Evolutionary conservation across 108 stramenopile genomes (phyloP).

Genomic region (Cylindrotheca closterium): DNA sequence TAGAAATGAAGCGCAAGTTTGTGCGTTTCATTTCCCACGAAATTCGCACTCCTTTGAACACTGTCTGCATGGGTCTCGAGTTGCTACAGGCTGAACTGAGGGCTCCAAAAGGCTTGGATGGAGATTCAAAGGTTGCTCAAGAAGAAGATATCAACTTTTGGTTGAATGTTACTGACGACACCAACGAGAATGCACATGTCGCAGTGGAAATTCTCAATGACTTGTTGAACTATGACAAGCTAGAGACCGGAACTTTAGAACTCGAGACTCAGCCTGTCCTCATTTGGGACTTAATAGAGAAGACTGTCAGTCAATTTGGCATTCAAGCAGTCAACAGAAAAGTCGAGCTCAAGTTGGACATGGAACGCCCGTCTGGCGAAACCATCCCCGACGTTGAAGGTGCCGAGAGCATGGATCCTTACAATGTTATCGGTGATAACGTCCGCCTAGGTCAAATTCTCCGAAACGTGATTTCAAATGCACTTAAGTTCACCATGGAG

Average conservation of each 20-base stretch:
- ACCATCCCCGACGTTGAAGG: background rate
- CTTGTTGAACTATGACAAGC: slow-evolving; percentile 46
- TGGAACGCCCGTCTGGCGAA: background rate
- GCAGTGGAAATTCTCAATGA: slow-evolving; percentile 38
- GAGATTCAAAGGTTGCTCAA: background rate
- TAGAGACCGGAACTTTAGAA: slow-evolving; percentile 29
- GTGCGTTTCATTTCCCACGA: slow-evolving; percentile 48
- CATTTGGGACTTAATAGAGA: slow-evolving; percentile 19
- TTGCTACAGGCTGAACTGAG: slow-evolving; percentile 34
- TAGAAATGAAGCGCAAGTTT: slow-evolving; percentile 42
- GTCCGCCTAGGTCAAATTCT: slow-evolving; percentile 40
- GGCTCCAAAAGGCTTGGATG: slow-evolving; percentile 3
- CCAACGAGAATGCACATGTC: slow-evolving; percentile 22
- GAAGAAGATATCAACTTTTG: slow-evolving; percentile 5
- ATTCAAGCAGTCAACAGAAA: slow-evolving; percentile 20
- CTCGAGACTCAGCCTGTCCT: slow-evolving; percentile 20
- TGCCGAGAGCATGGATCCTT: slow-evolving; percentile 4
- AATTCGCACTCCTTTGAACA: slow-evolving; percentile 50
- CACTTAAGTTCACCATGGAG: slow-evolving; percentile 53
- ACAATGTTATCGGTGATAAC: slow-evolving; percentile 42
- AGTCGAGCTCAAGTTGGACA: background rate
- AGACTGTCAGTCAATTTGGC: slow-evolving; percentile 25
- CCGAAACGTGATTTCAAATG: slow-evolving; percentile 63
- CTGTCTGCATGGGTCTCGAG: slow-evolving; percentile 46
- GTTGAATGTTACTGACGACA: slow-evolving; percentile 17